Percentiles rank a stretch among this genome's conserved stretches.
These are phyloP conservation scores for Colletotrichum sp. DNA, from an alignment of 2,329 filamentous ascomycete genomes.

Conservation along the genomic window DNA sequence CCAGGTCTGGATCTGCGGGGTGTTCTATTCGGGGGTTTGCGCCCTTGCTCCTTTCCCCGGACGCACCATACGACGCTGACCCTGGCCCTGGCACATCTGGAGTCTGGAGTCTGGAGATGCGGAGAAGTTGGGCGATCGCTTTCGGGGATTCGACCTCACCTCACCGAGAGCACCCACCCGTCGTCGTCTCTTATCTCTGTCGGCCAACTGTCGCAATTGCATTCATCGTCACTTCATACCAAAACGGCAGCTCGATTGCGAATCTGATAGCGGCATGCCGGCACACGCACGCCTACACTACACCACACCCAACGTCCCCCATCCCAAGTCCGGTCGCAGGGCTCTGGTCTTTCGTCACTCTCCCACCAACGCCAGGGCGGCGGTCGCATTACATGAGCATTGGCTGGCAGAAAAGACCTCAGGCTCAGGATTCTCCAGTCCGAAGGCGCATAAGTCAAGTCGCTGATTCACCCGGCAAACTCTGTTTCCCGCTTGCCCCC, in stretches of 20 bases:
- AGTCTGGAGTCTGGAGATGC: not conserved
- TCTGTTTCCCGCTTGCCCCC: slow-evolving; percentile 7
- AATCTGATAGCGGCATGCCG: not conserved
- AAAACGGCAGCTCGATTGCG: not conserved
- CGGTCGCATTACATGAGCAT: not conserved
- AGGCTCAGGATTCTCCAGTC: not conserved
- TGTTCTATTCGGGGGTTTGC: not conserved
- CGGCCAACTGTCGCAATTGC: not conserved
- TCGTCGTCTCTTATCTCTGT: not conserved
- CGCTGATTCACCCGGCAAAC: slow-evolving; percentile 20
- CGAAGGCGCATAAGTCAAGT: slow-evolving; percentile 12
- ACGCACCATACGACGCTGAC: not conserved
- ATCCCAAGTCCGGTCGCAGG: slow-evolving; percentile 9
- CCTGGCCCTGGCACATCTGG: not conserved
- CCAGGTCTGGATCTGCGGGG: slow-evolving; percentile 10
- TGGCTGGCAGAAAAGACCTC: not conserved
- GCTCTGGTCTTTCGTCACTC: not conserved
- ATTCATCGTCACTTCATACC: not conserved
- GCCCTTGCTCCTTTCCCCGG: slow-evolving; percentile 5
- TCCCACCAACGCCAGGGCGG: not conserved
- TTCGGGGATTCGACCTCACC: slow-evolving; percentile 2
- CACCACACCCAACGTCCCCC: not conserved
- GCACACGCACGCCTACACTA: not conserved
- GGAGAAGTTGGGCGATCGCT: not conserved
- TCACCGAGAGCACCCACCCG: not conserved